phyloP scores from a whole-genome alignment of 805 yeast genomes.

The Danielia oregonensis region DNA sequence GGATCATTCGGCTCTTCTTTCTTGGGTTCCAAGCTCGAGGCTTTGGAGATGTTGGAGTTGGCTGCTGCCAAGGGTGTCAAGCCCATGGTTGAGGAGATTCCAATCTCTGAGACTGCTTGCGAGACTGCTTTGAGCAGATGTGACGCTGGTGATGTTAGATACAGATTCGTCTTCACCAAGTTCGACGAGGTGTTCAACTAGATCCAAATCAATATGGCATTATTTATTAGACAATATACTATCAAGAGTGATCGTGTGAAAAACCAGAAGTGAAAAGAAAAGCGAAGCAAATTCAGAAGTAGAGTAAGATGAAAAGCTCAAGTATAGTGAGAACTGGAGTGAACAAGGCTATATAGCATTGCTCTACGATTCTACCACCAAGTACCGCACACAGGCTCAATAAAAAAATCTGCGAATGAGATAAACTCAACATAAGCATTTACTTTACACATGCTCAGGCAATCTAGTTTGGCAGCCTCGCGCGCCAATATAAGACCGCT shows the following conservation, averaged over 20 bases:
- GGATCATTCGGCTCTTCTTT: constrained; percentile 54
- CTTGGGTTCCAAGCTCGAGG: constrained; percentile 62
- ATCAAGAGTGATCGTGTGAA: no score
- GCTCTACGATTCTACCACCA: no score
- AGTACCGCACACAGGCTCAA: no score
- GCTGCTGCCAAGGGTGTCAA: constrained; percentile 56
- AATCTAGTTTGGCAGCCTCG: constrained; percentile 1
- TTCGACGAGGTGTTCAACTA: constrained; percentile 43
- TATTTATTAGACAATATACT: no score
- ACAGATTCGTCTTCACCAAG: constrained; percentile 59
- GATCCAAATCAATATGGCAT: no score
- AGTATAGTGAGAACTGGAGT: no score
- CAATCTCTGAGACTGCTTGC: constrained; percentile 50
- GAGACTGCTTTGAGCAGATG: constrained; percentile 53
- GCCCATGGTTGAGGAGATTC: constrained; percentile 62
- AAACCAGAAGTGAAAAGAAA: no score
- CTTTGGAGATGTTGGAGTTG: constrained; percentile 59
- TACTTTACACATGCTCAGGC: constrained; percentile 4
- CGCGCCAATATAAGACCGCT: constrained; percentile 1
- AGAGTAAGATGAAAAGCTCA: no score
- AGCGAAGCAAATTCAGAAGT: no score
- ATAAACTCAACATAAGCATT: neutral
- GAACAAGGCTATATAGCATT: no score
- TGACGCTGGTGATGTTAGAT: constrained; percentile 54
- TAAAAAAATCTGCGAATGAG: neutral